A percentile compares a stretch with the other conserved stretches of the same genome.
phyloP scores from a whole-genome alignment of 2,329 filamentous ascomycete species.

The Cladophialophora yegresii region DNA sequence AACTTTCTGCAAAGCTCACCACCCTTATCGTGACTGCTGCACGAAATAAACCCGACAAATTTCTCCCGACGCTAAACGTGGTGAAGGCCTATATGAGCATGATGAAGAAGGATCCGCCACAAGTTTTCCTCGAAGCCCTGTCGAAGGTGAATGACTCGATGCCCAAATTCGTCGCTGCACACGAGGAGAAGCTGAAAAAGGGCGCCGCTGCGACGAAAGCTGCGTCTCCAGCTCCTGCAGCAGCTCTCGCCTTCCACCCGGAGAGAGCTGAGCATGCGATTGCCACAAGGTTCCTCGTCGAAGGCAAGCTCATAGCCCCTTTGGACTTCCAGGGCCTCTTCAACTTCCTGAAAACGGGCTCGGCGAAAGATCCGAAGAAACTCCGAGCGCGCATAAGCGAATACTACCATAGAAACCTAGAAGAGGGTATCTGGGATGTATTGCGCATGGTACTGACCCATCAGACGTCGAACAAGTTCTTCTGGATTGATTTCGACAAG shows the following conservation, averaged over 20 bases:
- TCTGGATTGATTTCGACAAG: conserved; percentile 20
- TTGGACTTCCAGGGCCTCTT: not conserved
- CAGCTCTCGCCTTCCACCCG: not conserved
- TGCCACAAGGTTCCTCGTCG: not conserved
- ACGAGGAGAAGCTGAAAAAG: conserved; percentile 21
- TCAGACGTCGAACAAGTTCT: conserved; percentile 16
- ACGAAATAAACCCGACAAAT: conserved; percentile 29
- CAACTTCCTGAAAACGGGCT: not conserved
- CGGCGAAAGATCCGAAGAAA: conserved; percentile 1
- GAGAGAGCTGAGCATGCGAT: not conserved
- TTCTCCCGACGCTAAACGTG: conserved; percentile 15
- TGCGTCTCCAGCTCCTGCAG: not conserved
- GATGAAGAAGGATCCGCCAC: conserved; percentile 9
- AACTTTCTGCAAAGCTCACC: conserved; percentile 28
- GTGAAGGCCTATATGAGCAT: conserved; percentile 17
- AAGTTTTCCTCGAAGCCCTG: conserved; percentile 21
- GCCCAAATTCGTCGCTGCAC: conserved; percentile 26
- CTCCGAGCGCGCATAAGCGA: conserved; percentile 12
- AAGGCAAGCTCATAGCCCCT: not conserved
- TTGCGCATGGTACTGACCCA: conserved; percentile 17
- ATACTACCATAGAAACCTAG: conserved; percentile 21
- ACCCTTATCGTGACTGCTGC: conserved; percentile 27
- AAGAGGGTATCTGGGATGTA: conserved; percentile 29
- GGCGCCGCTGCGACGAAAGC: conserved; percentile 3
- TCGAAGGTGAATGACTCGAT: conserved; percentile 29